Percentiles rank a stretch among this genome's conserved stretches.
Evolutionary conservation across 2,329 filamentous ascomycete species (phyloP).

Genomic region (Akanthomyces muscarius): DNA sequence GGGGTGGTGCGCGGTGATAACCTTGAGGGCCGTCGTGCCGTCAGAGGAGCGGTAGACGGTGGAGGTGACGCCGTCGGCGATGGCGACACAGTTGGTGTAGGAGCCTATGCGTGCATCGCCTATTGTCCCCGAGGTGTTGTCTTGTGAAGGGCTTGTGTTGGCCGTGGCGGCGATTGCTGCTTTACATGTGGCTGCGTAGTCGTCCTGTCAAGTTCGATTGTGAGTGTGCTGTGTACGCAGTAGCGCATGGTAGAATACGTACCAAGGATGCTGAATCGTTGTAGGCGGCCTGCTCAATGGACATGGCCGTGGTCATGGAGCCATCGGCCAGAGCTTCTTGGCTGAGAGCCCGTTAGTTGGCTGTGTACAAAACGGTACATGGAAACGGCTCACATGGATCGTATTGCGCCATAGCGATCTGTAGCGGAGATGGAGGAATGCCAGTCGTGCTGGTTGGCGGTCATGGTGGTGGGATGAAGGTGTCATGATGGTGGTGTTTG

Average conservation of each 20-base stretch:
- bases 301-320: constrained; percentile 49
- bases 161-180: constrained; percentile 16
- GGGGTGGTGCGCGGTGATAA: constrained; percentile 70
- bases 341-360: constrained; percentile 21
- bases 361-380: neutral
- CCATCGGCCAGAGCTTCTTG: constrained; percentile 28
- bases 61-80: constrained; percentile 72
- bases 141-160: constrained; percentile 16
- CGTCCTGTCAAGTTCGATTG: constrained; percentile 43
- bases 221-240: neutral
- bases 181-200: constrained; percentile 48
- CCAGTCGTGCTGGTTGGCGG: constrained; percentile 13
- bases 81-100: constrained; percentile 49
- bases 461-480: constrained; percentile 8
- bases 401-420: constrained; percentile 13
- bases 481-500: neutral
- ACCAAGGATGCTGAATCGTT: constrained; percentile 55
- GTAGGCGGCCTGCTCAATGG: constrained; percentile 62
- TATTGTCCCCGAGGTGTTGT: neutral
- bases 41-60: constrained; percentile 68
- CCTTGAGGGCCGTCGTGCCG: constrained; percentile 65
- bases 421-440: constrained; percentile 10
- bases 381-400: constrained; percentile 25
- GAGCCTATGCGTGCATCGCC: constrained; percentile 47
- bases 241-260: constrained; percentile 27